These are phyloP conservation scores for Chloranthus sessilifolius DNA, from an alignment of 164 flowering plant species.

Conservation along the genomic window DNA sequence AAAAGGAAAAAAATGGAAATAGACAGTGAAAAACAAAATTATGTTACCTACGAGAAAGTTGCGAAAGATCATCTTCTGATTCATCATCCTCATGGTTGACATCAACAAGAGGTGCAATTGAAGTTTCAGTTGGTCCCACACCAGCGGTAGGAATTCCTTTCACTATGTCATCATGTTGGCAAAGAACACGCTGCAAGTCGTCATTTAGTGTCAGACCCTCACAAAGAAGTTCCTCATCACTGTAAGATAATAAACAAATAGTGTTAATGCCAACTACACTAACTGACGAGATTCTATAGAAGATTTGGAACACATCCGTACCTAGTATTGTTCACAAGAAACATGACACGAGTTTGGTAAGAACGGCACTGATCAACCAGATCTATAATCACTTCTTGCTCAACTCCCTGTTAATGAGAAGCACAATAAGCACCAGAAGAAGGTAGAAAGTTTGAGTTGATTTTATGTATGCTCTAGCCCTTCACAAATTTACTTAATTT, in stretches of 20 bases:
- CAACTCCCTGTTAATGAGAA: conserved; percentile 48
- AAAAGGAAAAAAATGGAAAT: too few species aligned
- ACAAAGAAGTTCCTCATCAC: conserved; percentile 76
- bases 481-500: too few species aligned
- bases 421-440: conserved; percentile 25
- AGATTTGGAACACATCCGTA: conserved; percentile 25
- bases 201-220: conserved; percentile 83
- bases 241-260: conserved; percentile 23
- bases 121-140: conserved; percentile 20
- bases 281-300: not conserved
- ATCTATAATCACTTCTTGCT: conserved; percentile 81
- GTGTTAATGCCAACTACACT: not conserved
- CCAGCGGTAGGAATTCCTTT: conserved; percentile 35
- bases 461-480: too few species aligned
- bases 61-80: conserved; percentile 79
- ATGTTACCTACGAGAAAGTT: conserved; percentile 72
- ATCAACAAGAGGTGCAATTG: conserved; percentile 51
- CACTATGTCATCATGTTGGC: conserved; percentile 60
- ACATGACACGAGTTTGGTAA: conserved; percentile 80
- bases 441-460: too few species aligned
- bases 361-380: conserved; percentile 85
- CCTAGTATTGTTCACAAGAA: conserved; percentile 65
- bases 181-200: conserved; percentile 67
- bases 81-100: conserved; percentile 84
- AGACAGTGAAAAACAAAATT: too few species aligned